Evolutionary conservation across 345 rosid species (phyloP).

Genomic region (Eutrema yunnanense): DNA sequence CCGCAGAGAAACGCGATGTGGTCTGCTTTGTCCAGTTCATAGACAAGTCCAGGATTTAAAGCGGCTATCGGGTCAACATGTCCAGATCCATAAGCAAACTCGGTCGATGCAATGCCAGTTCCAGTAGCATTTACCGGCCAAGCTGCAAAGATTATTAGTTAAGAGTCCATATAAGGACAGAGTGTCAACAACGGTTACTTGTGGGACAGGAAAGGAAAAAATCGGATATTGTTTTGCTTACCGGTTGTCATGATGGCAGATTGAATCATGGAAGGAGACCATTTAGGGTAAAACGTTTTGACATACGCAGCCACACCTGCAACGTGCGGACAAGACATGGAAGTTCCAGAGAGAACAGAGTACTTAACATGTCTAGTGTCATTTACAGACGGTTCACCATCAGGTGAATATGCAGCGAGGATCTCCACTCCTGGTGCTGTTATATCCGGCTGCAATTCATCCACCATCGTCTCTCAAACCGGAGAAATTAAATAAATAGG

Average conservation of each 20-base stretch:
- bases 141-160: constrained; percentile 22
- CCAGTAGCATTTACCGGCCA: constrained; percentile 17
- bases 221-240: not conserved
- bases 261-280: constrained; percentile 44
- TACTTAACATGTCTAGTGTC: constrained; percentile 22
- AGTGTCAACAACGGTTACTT: not conserved
- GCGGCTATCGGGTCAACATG: constrained; percentile 34
- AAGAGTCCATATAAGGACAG: not conserved
- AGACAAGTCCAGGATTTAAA: constrained; percentile 31
- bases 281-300: constrained; percentile 37
- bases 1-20: constrained; percentile 25
- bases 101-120: too few species aligned
- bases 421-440: constrained; percentile 52
- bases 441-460: constrained; percentile 47
- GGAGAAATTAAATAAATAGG: not conserved
- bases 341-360: constrained; percentile 34
- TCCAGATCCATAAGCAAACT: constrained; percentile 31
- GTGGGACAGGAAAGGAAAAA: not conserved
- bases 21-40: constrained; percentile 22
- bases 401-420: constrained; percentile 44
- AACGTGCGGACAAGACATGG: constrained; percentile 44
- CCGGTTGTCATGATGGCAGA: constrained; percentile 48
- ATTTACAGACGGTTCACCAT: not conserved
- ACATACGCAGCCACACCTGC: constrained; percentile 38
- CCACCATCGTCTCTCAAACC: not conserved